Evolutionary conservation across 2,329 filamentous ascomycete species (phyloP), one percentile per base, ranked within the genome.

Genomic region (Stagonosporopsis chrysanthemi): DNA sequence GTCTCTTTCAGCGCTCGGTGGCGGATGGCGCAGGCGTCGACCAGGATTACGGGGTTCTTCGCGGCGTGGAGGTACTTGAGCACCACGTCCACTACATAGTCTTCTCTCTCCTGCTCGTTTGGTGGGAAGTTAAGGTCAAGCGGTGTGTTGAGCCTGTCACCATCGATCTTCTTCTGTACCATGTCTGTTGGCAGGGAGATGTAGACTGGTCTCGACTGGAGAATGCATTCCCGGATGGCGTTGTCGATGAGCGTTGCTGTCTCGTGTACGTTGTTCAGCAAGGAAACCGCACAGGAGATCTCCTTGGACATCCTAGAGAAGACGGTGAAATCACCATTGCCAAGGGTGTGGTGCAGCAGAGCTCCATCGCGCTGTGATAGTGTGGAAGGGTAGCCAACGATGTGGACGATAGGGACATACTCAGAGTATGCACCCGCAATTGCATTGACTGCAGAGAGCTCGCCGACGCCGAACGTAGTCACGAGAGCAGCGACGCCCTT

Each of bases 121-220:
- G 74, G 60, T 1, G 86, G 84, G 53, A 86, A 84, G 1, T 80
- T 75, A 1, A 94, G 78, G 69, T 92, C 85, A 58, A 97, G 86
- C 0, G 87, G 86, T 0, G 81, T 88, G n/a, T 88, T 83, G 12
- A 96, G 82, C 7, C 88, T 81, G 43, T 85, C 83, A 33, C 90
- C 91, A 71, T 94, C 88, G 23, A 96, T 80, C 77, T 93, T 90
- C 73, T 87, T 85, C 65, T 87, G 80, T 9, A 90, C 87, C 82
- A 95, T 90, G 72, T 96, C 91, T 15, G 90, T 91, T 2, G 92
- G 91, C 8, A 96, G 81, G 72, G 88, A 88, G 66, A 96, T 87
- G 77, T 96, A 96, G 46, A 96, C 90, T 2, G 92, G 92, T 19
- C 90, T 84, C 59, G 88, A 91, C 54, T 85, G 82, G 41, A 91